Base-by-base conservation (phyloP, 257 asterid genomes). In the Avicennia marina region DNA sequence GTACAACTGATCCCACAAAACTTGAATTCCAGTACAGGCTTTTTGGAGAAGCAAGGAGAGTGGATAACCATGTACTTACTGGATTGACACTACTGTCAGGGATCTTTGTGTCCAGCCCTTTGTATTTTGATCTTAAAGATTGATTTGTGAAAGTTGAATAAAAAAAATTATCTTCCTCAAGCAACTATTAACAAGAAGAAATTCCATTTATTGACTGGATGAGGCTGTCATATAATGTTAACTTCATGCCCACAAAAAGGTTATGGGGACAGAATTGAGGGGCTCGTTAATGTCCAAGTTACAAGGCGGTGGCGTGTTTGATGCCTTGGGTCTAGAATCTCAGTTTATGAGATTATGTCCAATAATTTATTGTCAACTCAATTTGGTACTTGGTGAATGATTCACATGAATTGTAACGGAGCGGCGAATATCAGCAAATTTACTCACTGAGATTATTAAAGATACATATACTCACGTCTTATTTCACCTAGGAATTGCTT, bases 1-100 rank as follows among this genome's bases (percentile, higher is more conserved):
- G 71, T 56, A 21, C n/a, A n/a, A 65, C 19, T 6, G 71, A 65
- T 56, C 53, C 64, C 29, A 64, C 71, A n/a, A 56, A 64, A 41
- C 59, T 56, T 6, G 59, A 65, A 51, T 64, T 56, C 59, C 56
- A 56, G 38, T 65, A 65, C 59, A 56, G 64, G 56, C 60, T 56
- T 11, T 27, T 64, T 2, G 34, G 40, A 56, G 64, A 65, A 45
- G 71, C 56, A 48, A 38, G 59, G 26, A 34, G 70, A 65, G 59
- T 56, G 70, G 64, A 58, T 65, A 18, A 46, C 70, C 51, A 65
- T 65, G 70, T 48, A 21, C 70, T 65, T 32, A 16, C 38, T 46
- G 64, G 70, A 38, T 46, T 65, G 12, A 27, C 48, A 65, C 56
- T 59, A 56, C 27, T 24, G 32, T 21, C 2, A 1, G 44, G 34